A percentile compares a stretch with the other conserved stretches of the same genome.
Conservation (phyloP, 352 stramenopile species). For the Phytophthora chlamydospora region DNA sequence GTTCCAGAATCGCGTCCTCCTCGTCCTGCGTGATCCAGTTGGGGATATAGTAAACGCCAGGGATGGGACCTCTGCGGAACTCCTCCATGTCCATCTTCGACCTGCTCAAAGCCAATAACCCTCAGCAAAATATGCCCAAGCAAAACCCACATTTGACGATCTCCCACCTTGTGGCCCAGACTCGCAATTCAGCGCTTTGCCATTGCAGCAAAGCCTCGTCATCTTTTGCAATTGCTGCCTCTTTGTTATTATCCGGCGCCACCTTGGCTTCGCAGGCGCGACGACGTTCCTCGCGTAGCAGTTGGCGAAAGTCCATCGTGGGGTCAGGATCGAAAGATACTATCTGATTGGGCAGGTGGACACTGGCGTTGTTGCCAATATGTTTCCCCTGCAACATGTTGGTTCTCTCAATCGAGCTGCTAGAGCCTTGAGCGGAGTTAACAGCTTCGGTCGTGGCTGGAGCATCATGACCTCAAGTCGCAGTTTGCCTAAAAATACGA, state of each 20-base stretch:
- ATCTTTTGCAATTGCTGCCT: neutral
- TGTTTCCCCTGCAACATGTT: too few species aligned
- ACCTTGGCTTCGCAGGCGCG: constrained; percentile 34
- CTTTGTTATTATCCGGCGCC: neutral
- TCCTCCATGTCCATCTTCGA: constrained; percentile 37
- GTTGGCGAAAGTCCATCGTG: constrained; percentile 57
- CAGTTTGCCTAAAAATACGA: constrained; percentile 24
- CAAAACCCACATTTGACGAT: neutral
- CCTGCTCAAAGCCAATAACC: constrained; percentile 12
- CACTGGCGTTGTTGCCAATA: constrained; percentile 12
- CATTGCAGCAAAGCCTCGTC: constrained; percentile 7
- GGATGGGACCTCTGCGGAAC: constrained; percentile 45
- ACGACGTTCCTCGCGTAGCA: constrained; percentile 59
- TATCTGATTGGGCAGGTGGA: constrained; percentile 10
- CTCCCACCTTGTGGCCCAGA: constrained; percentile 39
- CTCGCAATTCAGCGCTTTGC: constrained; percentile 22
- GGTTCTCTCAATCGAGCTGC: too few species aligned
- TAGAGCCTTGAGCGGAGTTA: too few species aligned
- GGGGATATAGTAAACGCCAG: constrained; percentile 62
- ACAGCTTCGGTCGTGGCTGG: too few species aligned
- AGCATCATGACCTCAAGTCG: too few species aligned
- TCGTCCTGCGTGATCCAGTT: constrained; percentile 68
- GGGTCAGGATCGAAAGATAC: constrained; percentile 8
- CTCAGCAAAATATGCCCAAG: neutral
- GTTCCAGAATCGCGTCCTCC: constrained; percentile 59